Evolutionary conservation across 1,284 basidiomycete species (phyloP).

Genomic region (Tremellales sp.): DNA sequence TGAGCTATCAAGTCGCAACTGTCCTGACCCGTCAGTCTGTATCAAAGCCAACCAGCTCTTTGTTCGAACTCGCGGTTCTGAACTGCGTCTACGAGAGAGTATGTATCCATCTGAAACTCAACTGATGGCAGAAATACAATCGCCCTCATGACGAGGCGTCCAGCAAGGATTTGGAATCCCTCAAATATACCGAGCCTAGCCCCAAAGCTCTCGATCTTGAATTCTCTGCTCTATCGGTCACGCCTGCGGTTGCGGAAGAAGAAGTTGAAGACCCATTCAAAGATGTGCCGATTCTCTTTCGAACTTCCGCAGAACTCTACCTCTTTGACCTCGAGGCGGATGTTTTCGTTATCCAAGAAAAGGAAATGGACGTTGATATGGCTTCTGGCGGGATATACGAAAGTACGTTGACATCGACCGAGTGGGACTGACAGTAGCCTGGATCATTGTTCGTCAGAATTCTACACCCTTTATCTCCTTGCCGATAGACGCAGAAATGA

Average conservation of each 20-base stretch:
- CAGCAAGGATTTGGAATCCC: conserved; percentile 67
- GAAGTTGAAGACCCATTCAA: conserved; percentile 42
- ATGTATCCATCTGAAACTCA: conserved; percentile 15
- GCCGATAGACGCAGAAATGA: conserved; percentile 54
- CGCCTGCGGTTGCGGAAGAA: neutral
- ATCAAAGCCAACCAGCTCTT: conserved; percentile 75
- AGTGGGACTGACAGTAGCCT: conserved; percentile 28
- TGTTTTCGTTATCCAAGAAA: conserved; percentile 68
- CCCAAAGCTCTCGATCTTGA: conserved; percentile 3
- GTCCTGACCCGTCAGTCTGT: conserved; percentile 63
- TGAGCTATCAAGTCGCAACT: conserved; percentile 53
- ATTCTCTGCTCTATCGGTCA: conserved; percentile 8
- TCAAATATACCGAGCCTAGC: conserved; percentile 53
- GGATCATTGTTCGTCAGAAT: conserved; percentile 46
- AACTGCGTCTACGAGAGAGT: conserved; percentile 82
- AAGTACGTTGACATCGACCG: conserved; percentile 36
- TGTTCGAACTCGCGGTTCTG: conserved; percentile 89
- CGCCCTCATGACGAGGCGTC: conserved; percentile 63
- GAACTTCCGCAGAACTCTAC: conserved; percentile 54
- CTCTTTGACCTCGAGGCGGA: conserved; percentile 69
- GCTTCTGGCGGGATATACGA: conserved; percentile 56
- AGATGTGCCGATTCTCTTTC: conserved; percentile 44
- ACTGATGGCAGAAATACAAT: conserved; percentile 63
- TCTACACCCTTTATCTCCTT: conserved; percentile 45
- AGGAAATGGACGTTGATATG: conserved; percentile 64